phyloP scores from a whole-genome alignment of 2,329 filamentous ascomycete species.

The Beauveria medogensis region DNA sequence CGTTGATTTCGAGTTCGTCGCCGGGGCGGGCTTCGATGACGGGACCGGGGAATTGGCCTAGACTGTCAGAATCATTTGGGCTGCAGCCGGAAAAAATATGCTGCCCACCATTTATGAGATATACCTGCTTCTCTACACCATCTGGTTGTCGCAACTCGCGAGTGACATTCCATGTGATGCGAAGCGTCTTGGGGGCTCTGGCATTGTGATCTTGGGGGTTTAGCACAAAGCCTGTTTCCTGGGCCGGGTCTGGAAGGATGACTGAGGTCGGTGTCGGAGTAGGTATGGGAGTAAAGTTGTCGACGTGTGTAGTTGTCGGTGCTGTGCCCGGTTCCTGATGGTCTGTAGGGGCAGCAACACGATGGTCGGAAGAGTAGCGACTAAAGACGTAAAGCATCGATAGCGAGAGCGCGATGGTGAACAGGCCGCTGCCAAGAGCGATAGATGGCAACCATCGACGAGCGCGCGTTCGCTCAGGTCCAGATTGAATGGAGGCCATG shows the following conservation, averaged over 20 bases:
- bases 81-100: background rate
- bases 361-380: background rate
- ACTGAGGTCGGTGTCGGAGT: background rate
- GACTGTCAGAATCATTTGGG: slow-evolving; percentile 19
- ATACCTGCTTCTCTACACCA: slow-evolving; percentile 41
- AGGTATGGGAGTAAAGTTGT: background rate
- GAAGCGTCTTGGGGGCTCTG: slow-evolving; percentile 25
- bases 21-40: slow-evolving; percentile 36
- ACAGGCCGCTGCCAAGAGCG: background rate
- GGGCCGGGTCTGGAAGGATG: background rate
- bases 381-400: slow-evolving; percentile 6
- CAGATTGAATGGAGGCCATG: background rate
- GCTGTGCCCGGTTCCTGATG: background rate
- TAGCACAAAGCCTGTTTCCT: slow-evolving; percentile 17
- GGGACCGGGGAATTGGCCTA: slow-evolving; percentile 35
- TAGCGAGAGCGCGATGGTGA: background rate
- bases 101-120: slow-evolving; percentile 38
- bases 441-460: background rate
- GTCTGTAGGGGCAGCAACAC: background rate
- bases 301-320: background rate
- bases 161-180: slow-evolving; percentile 32
- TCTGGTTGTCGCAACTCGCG: slow-evolving; percentile 33
- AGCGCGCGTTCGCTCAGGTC: background rate
- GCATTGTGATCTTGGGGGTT: slow-evolving; percentile 34
- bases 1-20: slow-evolving; percentile 32